A percentile compares a stretch with the other conserved stretches of the same genome.
Conservation (phyloP, 768 basidiomycete species). For the Galerina sulciceps region DNA sequence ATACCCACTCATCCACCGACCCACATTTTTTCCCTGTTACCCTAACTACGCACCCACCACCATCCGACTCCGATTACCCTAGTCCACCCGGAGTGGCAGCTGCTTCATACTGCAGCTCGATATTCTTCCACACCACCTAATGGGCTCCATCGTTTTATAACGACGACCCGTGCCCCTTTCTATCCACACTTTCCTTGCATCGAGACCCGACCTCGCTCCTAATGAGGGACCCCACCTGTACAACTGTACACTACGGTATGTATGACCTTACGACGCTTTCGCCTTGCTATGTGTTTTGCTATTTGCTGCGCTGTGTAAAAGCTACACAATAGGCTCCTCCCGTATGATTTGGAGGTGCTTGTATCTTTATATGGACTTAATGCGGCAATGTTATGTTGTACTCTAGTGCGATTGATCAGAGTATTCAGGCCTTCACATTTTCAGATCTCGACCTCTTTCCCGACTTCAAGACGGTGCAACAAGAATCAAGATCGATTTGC, state of each 20-base stretch:
- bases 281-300: background rate
- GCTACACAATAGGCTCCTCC: background rate
- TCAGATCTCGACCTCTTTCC: too few species aligned
- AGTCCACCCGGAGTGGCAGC: constrained; percentile 26
- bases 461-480: too few species aligned
- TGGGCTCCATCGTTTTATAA: background rate
- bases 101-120: constrained; percentile 8
- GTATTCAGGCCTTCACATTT: too few species aligned
- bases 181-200: constrained; percentile 13
- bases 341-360: too few species aligned
- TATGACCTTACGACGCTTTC: background rate
- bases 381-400: too few species aligned
- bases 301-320: constrained; percentile 15
- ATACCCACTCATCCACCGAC: background rate
- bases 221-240: constrained; percentile 20
- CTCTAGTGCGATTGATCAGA: too few species aligned
- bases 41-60: background rate
- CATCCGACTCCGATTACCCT: background rate
- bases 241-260: background rate
- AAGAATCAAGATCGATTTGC: too few species aligned
- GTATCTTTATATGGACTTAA: too few species aligned
- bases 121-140: constrained; percentile 3
- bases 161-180: background rate
- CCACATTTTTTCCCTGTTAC: background rate
- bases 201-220: constrained; percentile 22